Evolutionary conservation across 164 flowering plant species (phyloP).

Genomic region (Dillenia turbinata): DNA sequence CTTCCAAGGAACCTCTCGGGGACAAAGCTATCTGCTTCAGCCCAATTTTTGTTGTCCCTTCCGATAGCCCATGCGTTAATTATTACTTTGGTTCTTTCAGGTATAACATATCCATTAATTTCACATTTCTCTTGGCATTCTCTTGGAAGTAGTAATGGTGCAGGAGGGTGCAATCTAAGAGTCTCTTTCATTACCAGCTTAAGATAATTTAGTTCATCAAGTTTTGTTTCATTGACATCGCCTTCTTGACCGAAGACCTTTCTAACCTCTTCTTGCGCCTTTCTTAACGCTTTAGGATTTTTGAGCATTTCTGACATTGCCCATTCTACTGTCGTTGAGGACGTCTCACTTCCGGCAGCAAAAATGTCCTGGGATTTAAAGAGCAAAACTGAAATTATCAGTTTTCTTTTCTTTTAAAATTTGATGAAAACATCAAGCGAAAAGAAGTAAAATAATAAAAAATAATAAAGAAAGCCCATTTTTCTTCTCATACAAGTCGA

Average conservation of each 20-base stretch:
- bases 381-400: not conserved
- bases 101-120: conserved; percentile 23
- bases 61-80: conserved; percentile 35
- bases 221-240: conserved; percentile 13
- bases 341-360: conserved; percentile 28
- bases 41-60: conserved; percentile 27
- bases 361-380: conserved; percentile 23
- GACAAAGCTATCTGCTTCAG: conserved; percentile 22
- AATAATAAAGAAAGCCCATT: too few relatives aligned
- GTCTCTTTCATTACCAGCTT: conserved; percentile 21
- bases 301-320: conserved; percentile 32
- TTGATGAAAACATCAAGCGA: too few relatives aligned
- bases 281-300: conserved; percentile 23
- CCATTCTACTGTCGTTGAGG: conserved; percentile 28
- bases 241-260: conserved; percentile 15
- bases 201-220: conserved; percentile 19
- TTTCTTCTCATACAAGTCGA: too few relatives aligned
- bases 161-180: conserved; percentile 28
- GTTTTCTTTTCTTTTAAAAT: not conserved
- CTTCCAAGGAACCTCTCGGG: conserved; percentile 34
- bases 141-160: conserved; percentile 27
- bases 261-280: conserved; percentile 31
- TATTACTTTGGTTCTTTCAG: conserved; percentile 18
- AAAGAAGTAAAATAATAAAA: too few relatives aligned
- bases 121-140: conserved; percentile 21